Percentiles rank a stretch among this genome's conserved stretches.
phyloP scores from a whole-genome alignment of 176 grass and related monocot genomes.

The Paspalum notatum region DNA sequence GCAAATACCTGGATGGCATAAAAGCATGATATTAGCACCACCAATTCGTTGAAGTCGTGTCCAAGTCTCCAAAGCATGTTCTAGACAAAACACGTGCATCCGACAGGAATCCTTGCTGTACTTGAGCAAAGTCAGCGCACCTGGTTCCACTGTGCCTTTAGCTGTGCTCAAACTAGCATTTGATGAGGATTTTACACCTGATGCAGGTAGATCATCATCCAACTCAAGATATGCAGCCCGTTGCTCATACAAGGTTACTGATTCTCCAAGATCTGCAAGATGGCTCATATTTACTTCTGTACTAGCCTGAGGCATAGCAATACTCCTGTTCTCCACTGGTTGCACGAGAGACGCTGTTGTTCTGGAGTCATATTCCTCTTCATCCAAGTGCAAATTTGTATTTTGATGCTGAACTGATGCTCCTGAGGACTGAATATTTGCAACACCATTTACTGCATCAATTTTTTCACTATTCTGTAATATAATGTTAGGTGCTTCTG shows the following conservation, averaged over 20 bases:
- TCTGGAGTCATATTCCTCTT: conserved; percentile 41
- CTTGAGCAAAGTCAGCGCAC: conserved; percentile 54
- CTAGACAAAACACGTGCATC: conserved; percentile 99
- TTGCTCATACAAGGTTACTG: conserved; percentile 34
- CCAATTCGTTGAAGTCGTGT: conserved; percentile 80
- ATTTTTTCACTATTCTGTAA: conserved; percentile 40
- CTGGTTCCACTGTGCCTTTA: conserved; percentile 48
- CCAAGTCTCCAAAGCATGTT: conserved; percentile 93
- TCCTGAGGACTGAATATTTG: conserved; percentile 25
- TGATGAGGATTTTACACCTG: conserved; percentile 33
- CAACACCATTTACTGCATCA: conserved; percentile 35
- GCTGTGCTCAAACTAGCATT: conserved; percentile 39
- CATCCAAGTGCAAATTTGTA: conserved; percentile 37
- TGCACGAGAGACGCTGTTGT: conserved; percentile 27
- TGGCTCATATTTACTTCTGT: conserved; percentile 34
- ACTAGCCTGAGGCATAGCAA: conserved; percentile 37
- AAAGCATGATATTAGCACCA: conserved; percentile 87
- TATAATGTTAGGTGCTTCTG: conserved; percentile 48
- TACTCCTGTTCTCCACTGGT: conserved; percentile 35
- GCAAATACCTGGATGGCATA: conserved; percentile 90
- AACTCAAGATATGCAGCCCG: conserved; percentile 42
- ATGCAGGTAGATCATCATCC: conserved; percentile 31
- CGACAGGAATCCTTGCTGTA: conserved; percentile 83
- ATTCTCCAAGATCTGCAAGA: conserved; percentile 32
- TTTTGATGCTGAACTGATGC: conserved; percentile 31